Base-by-base conservation (phyloP, 306 rosid genomes). In the Vicia villosa region DNA sequence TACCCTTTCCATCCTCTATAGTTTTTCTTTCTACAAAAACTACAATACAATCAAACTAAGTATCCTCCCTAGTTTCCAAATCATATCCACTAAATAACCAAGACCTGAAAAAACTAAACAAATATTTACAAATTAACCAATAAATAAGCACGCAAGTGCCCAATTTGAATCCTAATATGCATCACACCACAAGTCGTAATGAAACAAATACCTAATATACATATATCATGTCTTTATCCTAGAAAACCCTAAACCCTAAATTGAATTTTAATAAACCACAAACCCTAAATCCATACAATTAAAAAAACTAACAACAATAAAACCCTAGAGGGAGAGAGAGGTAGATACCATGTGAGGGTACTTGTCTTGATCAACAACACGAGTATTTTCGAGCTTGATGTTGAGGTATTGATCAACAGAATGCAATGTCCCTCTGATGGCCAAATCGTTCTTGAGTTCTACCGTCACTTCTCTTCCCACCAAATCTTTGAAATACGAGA, bases 391-490 rank as follows among this genome's bases (percentile, higher is more conserved):
- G 32, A 91, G 99, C 79, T 94, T 94, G 66, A 94, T 94, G 69
- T 94, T 94, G 74, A 94, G 97, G 82, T 91, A 94, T 52, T 94
- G 99, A 68, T 94, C 99, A n/a, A 94, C 99, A 0, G 99, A 94
- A 81, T 91, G 99, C 64, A 88, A 79, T 3, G 97, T 91, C 1
- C 99, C 99, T 76, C 88, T 77, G 58, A 94, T 94, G 45, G 99
- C 99, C 50, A 94, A 86, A 64, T 94, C 96, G 77, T 94, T 94
- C 95, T 94, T 94, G 49, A 94, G 86, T 85, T 94, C 99, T 65
- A 94, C 97, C 3, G 97, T 94, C 10, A 94, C 99, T 86, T 94
- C 99, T 75, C 95, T 76, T 20, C 97, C 99, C 52, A 94, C 99
- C 88, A 94, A 81, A 77, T 91, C 99, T 88, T 94, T 91, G 87